These are phyloP conservation scores for Cyclostephanos invisitatus DNA, from an alignment of 108 stramenopile species.

Conservation along the genomic window DNA sequence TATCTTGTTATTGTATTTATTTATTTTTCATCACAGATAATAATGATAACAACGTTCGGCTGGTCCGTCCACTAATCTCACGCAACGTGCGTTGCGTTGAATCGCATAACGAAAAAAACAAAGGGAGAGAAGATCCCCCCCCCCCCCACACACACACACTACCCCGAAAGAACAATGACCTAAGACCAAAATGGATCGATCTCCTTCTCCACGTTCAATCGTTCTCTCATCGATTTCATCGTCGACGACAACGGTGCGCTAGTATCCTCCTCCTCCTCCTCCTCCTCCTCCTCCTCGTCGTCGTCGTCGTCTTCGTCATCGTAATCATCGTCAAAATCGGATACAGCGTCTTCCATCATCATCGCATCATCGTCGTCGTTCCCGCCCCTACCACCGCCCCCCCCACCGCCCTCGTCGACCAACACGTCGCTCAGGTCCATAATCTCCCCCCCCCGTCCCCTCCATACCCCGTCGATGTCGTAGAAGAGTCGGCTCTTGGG, in stretches of 20 bases:
- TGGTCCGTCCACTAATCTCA: no score
- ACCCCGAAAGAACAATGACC: no score
- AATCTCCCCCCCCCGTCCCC: slow-evolving; percentile 63
- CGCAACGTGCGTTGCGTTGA: no score
- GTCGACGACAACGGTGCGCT: background rate
- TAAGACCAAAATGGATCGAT: slow-evolving; percentile 88
- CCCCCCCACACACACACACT: no score
- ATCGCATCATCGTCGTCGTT: background rate
- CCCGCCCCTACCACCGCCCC: no score
- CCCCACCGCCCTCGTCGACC: slow-evolving; percentile 25
- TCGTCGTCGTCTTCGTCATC: slow-evolving; percentile 6
- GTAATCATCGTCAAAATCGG: background rate
- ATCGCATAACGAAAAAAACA: no score
- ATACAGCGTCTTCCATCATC: slow-evolving; percentile 16
- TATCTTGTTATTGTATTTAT: no score
- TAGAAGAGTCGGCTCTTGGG: slow-evolving; percentile 88
- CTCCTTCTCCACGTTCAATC: slow-evolving; percentile 43
- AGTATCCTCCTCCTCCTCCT: background rate
- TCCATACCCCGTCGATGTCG: slow-evolving; percentile 89
- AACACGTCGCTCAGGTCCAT: slow-evolving; percentile 71
- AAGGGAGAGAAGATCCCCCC: no score
- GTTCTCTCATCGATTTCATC: slow-evolving; percentile 18
- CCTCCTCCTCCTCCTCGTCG: slow-evolving; percentile 16
- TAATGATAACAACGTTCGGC: no score
- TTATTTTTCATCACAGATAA: no score